A percentile compares a stretch with the other conserved stretches of the same genome.
Evolutionary conservation across 2,329 filamentous ascomycete species (phyloP).

Genomic region (Allantophomopsis lycopodina): DNA sequence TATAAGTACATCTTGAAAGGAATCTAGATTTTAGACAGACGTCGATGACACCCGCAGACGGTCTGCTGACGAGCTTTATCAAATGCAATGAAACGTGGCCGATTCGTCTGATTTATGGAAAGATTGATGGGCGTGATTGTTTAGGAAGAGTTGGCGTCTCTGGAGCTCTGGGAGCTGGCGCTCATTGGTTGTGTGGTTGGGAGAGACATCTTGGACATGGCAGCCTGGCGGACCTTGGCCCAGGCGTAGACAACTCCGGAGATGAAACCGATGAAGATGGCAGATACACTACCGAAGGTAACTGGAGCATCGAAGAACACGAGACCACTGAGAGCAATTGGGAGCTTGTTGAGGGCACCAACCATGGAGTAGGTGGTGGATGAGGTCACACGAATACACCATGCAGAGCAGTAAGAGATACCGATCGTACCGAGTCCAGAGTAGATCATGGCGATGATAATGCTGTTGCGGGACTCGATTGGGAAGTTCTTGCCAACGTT

Average conservation of each 20-base stretch:
- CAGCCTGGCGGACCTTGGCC: slow-evolving; percentile 71
- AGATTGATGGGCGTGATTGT: background rate
- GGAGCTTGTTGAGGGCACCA: slow-evolving; percentile 93
- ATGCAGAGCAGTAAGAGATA: slow-evolving; percentile 98
- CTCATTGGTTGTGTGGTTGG: slow-evolving; percentile 65
- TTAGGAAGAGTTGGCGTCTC: slow-evolving; percentile 54
- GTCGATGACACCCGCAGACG: no score
- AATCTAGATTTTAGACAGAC: no score
- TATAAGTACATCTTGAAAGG: no score
- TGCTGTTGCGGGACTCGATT: slow-evolving; percentile 58
- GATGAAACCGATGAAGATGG: slow-evolving; percentile 82
- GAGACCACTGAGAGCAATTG: slow-evolving; percentile 81
- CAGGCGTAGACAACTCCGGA: slow-evolving; percentile 85
- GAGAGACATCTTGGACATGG: slow-evolving; percentile 48
- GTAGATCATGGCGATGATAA: slow-evolving; percentile 83
- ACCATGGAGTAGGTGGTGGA: slow-evolving; percentile 99
- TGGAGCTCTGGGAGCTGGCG: slow-evolving; percentile 81
- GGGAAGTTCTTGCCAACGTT: slow-evolving; percentile 89
- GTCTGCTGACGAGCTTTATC: no score
- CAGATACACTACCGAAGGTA: slow-evolving; percentile 81
- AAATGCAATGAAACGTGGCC: no score
- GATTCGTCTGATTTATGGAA: slow-evolving; percentile 2
- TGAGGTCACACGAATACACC: slow-evolving; percentile 95
- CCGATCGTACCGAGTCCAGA: slow-evolving; percentile 89
- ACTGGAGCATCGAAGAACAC: slow-evolving; percentile 93